A percentile compares a stretch with the other conserved stretches of the same genome.
Conservation (phyloP, 768 basidiomycete genomes). For the Boletus reticuloceps region DNA sequence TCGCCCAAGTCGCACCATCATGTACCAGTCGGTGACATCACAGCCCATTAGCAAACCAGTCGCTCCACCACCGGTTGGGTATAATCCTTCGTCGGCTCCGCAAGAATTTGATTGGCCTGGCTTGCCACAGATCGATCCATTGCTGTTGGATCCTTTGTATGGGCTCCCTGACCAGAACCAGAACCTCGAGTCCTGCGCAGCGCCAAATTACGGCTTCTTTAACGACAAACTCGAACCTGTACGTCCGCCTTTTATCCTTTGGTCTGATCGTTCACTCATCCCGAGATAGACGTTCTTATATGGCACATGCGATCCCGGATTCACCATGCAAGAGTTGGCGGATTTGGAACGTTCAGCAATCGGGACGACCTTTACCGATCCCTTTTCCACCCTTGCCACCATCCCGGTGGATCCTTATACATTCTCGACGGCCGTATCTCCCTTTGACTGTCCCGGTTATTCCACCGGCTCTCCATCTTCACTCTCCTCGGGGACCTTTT, state of each 20-base stretch:
- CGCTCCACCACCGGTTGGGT: neutral
- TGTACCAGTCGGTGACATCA: conserved; percentile 33
- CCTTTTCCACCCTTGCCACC: conserved; percentile 13
- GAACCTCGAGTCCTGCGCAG: neutral
- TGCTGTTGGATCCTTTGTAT: neutral
- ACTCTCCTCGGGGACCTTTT: conserved; percentile 5
- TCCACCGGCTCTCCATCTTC: conserved; percentile 13
- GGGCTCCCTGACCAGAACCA: conserved; percentile 4
- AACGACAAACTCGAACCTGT: conserved; percentile 19
- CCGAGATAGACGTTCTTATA: neutral
- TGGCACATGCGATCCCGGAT: neutral
- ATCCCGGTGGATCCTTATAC: neutral
- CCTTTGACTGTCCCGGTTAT: conserved; percentile 16
- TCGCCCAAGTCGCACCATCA: conserved; percentile 9
- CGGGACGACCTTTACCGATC: conserved; percentile 23
- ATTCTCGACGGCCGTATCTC: conserved; percentile 12
- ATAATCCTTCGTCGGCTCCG: neutral
- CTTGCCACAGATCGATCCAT: conserved; percentile 6
- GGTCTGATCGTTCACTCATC: neutral
- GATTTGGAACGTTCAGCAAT: conserved; percentile 18
- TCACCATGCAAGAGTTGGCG: conserved; percentile 9
- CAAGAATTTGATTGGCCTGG: conserved; percentile 13
- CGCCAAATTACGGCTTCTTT: conserved; percentile 1
- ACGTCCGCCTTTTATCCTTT: neutral
- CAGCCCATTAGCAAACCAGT: neutral